Conservation (phyloP, 2,329 filamentous ascomycete species). For the Colletotrichum sp. region DNA sequence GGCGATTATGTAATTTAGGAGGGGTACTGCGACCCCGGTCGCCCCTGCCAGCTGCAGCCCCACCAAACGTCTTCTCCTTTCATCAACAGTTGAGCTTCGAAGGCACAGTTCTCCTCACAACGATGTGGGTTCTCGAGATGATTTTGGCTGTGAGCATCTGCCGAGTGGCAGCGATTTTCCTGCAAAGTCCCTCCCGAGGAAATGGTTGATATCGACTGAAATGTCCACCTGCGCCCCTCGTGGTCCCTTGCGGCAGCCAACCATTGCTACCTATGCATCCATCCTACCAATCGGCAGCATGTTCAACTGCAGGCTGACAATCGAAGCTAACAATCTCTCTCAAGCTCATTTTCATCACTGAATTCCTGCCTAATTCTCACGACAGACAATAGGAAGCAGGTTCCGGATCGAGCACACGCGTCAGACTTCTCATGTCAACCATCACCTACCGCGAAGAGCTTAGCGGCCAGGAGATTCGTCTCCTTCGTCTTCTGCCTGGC, state of each 20-base stretch:
- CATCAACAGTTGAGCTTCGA: neutral
- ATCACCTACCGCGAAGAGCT: neutral
- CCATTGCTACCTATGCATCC: neutral
- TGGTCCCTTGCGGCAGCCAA: neutral
- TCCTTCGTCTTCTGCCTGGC: slow-evolving; percentile 8
- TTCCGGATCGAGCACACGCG: neutral
- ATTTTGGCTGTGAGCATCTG: neutral
- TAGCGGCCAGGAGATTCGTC: neutral
- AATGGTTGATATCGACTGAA: neutral
- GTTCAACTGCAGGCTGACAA: neutral
- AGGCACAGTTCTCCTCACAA: neutral
- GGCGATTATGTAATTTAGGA: slow-evolving; percentile 23
- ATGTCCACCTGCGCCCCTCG: neutral
- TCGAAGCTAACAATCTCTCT: neutral
- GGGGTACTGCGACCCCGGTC: slow-evolving; percentile 3
- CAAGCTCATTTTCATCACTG: neutral
- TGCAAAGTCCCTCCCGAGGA: neutral
- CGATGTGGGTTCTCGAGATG: neutral
- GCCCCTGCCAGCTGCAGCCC: neutral
- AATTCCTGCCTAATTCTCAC: neutral
- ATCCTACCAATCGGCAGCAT: neutral
- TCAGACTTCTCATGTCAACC: neutral
- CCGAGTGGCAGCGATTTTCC: neutral
- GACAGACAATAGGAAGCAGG: neutral
- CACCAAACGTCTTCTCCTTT: neutral